Evolutionary conservation across 2,329 filamentous ascomycete species (phyloP), one percentile per base, ranked within the genome.

Genomic region (Alternaria viburni): DNA sequence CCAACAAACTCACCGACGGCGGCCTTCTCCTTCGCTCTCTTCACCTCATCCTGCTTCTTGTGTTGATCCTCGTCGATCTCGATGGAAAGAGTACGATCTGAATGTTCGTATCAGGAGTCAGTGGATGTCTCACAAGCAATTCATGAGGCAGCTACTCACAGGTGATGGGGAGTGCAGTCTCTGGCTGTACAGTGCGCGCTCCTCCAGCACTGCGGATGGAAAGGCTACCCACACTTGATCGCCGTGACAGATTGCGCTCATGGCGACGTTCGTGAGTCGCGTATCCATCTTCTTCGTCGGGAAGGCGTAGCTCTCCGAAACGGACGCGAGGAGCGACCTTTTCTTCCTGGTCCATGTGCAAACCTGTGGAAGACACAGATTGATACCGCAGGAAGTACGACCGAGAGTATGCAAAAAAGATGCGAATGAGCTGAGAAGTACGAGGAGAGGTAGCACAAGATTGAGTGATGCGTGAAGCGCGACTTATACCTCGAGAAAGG

Each of bases 11-110:
- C 67, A 79, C 76, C 77, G 63, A 79, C 73, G 19, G 72, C 73
- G 23, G 73, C 73, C 47, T 77, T 75, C 49, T 79, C 73, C 55
- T 78, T 76, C 30, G 74, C 76, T 21, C 69, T 77, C 62, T 75
- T 79, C 25, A 67, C 59, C 17, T 67, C 69, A 44, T 69, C 66
- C 61, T 76, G 73, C 41, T 75, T 73, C 58, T 69, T 72, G 19
- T 71, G 67, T 41, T 74, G 72, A 57, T 61, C 70, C 64, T 79
- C 69, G 61, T 76, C 80, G 59, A 84, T 79, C 61, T 82, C 81
- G 63, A 82, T 83, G 1, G 81, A 83, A 11, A 83, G 66, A 3
- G 81, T 84, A 26, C 81, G 75, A 67, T 81, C 49, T 52, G 30
- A 25, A 15, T 41, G 15, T 52, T 23, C 19, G 30, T 23, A n/a